Evolutionary conservation across 495 filamentous ascomycete genomes (phyloP), one percentile per base, ranked within the genome.

Genomic region (Lasiosphaeria miniovina): DNA sequence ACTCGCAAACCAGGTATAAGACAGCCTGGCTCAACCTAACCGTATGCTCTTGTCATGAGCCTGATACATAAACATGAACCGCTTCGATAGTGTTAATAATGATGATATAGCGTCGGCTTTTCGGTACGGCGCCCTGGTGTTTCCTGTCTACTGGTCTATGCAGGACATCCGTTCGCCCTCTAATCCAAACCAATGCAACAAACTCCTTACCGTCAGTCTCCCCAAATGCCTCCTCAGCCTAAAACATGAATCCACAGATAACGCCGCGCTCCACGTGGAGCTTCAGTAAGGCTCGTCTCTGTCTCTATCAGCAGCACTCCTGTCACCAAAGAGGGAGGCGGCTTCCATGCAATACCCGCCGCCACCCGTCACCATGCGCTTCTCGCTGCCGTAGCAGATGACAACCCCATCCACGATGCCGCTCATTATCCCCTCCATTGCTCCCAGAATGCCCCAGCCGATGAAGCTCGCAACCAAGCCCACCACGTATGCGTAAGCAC

Each of bases 381-480:
- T 84, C 73, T 96, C 93, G 66, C 89, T 96, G 36, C 88, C 90
- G 83, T 95, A 97, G 76, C 94, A 98, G 15, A 98, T 86, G 35
- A 97, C 83, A 15, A 88, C 86, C 10, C 90, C 94, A 78, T 98
- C 94, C 7, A 98, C 85, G 38, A 98, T 91, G 35, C 91, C 92
- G 48, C 90, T 89, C 49, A 98, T 78, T 36, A 96, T 89, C 12
- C 93, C 91, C 71, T 98, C 94, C 77, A 96, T 94, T 3, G 93
- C 89, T n/a, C 94, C 94, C 51, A 98, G 71, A 4, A 97, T 86
- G 24, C 89, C 92, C 91, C 94, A 98, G 8, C 94, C 94, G 62
- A 98, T 97, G 52, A 90, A 88, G 38, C 88, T 90, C 12, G 94
- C 92, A 60, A 97, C 86, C 57, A 98, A 67, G 4, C 93, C 94